Evolutionary conservation across 2,329 filamentous ascomycete genomes (phyloP), one percentile per base, ranked within the genome.

Genomic region (Neonectria sp.): DNA sequence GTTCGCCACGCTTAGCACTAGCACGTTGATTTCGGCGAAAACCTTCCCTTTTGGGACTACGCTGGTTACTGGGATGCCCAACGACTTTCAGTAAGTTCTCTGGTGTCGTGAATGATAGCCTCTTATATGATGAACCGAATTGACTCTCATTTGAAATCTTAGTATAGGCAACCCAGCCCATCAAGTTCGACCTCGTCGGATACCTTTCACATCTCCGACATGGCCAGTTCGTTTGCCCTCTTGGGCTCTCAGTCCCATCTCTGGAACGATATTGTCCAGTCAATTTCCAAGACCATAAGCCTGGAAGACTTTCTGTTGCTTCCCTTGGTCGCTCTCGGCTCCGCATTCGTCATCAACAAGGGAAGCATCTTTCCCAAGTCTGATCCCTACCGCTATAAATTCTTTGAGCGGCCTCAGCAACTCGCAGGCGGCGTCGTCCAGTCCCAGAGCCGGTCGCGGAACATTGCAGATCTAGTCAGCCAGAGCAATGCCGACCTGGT

Each of bases 231-330:
- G 7, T 60, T 51, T 17, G 43, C 43, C 7, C n/a, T 60, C 12
- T 58, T 37, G 3, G 43, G 21, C 29, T 45, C 40, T 8, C 29
- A 43, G 3, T 55, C 56, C 1, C 45, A 63, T 21, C 25, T 57
- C 24, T 40, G 53, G 49, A 60, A 27, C 31, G 33, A 63, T 4
- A 58, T 45, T 6, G n/a, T 68, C 11, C 49, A 65, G 25, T 53
- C 62, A 12, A 21, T 70, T 13, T 62, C 65, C 25, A 60, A 60
- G 2, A 60, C 31, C 1, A 11, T 65, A 2, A 57, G 53, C 7
- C 57, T 29, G 13, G 57, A 49, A 25, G 68, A 69, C 37, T 59
- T 65, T 25, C 6, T 69, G 1, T 37, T 69, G 1, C 68, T 67
- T 37, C 51, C 58, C 7, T n/a, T 65, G 1, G 33, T 66, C 7